Percentiles rank a stretch among this genome's conserved stretches.
Conservation (phyloP, 78 protist genomes). For the Bigelowiella natans region DNA sequence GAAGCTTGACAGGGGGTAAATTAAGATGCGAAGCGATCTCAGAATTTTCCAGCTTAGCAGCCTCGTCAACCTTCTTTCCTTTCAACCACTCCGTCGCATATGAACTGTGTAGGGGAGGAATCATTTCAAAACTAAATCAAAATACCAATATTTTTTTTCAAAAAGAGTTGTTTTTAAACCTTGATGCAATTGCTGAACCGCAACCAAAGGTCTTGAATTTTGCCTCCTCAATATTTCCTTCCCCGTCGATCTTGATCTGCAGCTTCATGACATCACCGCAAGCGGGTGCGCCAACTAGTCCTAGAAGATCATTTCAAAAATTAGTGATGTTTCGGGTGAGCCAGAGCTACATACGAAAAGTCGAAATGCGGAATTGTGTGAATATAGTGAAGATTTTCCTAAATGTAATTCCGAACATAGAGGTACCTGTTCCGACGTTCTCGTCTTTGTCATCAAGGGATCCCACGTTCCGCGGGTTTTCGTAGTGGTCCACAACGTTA, state of each 20-base stretch:
- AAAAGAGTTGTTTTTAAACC: not conserved
- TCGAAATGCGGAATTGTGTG: too few relatives aligned
- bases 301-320: too few relatives aligned
- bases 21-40: constrained; percentile 79
- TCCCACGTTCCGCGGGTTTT: constrained; percentile 90
- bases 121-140: not conserved
- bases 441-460: constrained; percentile 51
- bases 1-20: constrained; percentile 95
- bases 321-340: too few relatives aligned
- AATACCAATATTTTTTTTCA: not conserved
- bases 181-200: constrained; percentile 89
- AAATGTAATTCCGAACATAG: constrained; percentile 54
- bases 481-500: constrained; percentile 88
- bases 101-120: constrained; percentile 13
- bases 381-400: too few relatives aligned
- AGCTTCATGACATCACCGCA: constrained; percentile 93
- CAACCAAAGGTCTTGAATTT: constrained; percentile 85
- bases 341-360: too few relatives aligned
- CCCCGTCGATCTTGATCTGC: constrained; percentile 56
- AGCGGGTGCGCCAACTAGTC: constrained; percentile 78
- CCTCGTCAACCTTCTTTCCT: constrained; percentile 82
- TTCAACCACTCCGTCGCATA: constrained; percentile 65
- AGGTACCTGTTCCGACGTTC: constrained; percentile 25
- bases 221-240: constrained; percentile 43
- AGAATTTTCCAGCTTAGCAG: constrained; percentile 58